These are phyloP conservation scores for Escallonia herrerae DNA, from an alignment of 129 eudicot genomes.

Conservation along the genomic window DNA sequence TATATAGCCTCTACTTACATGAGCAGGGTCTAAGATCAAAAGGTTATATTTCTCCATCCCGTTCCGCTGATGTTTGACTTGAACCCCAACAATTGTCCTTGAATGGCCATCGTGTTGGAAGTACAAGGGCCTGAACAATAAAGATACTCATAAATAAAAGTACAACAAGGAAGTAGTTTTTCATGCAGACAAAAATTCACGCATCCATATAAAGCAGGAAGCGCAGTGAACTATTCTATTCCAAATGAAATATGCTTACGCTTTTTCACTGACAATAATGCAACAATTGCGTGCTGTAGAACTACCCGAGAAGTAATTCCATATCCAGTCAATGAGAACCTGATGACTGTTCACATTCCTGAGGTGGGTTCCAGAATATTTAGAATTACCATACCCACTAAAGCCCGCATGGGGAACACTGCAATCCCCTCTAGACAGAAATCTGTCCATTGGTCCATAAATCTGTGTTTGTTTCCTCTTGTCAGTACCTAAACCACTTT, in stretches of 20 bases:
- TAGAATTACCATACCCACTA: conserved; percentile 13
- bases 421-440: conserved; percentile 29
- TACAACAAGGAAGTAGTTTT: neutral
- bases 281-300: conserved; percentile 19
- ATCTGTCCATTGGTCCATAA: conserved; percentile 84
- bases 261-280: conserved; percentile 55
- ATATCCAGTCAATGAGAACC: conserved; percentile 72
- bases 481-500: neutral
- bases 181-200: neutral
- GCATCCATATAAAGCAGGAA: neutral
- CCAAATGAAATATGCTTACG: conserved; percentile 39
- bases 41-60: conserved; percentile 57
- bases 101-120: conserved; percentile 98
- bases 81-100: conserved; percentile 92
- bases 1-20: conserved; percentile 52
- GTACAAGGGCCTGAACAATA: conserved; percentile 78
- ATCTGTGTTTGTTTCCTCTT: conserved; percentile 21
- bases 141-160: conserved; percentile 1
- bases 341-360: conserved; percentile 40
- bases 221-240: neutral
- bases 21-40: conserved; percentile 70
- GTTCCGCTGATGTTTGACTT: conserved; percentile 40
- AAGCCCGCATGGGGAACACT: conserved; percentile 10
- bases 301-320: conserved; percentile 67
- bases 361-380: conserved; percentile 2